These are phyloP conservation scores for Cladosporium sp. DNA, from an alignment of 2,329 filamentous ascomycete genomes.

Conservation along the genomic window DNA sequence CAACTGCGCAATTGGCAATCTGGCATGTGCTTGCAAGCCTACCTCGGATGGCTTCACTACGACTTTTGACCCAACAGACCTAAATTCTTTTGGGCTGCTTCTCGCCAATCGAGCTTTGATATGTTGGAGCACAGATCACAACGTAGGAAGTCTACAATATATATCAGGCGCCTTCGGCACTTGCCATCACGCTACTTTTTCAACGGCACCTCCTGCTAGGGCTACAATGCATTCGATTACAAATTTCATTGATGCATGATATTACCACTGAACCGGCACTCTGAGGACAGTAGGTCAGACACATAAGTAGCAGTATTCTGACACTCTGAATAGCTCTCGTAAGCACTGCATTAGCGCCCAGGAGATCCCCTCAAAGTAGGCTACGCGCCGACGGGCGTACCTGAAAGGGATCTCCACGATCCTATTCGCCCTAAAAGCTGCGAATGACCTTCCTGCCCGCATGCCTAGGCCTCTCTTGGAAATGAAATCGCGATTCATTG, in stretches of 20 bases:
- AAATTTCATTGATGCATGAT: neutral
- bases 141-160: neutral
- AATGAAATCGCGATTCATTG: neutral
- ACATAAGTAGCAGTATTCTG: neutral
- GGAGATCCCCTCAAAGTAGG: neutral
- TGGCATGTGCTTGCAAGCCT: neutral
- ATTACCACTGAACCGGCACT: neutral
- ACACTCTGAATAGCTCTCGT: neutral
- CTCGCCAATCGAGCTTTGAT: neutral
- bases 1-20: neutral
- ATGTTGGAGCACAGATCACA: neutral
- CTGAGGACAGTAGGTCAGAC: neutral
- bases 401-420: neutral
- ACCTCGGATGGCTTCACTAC: neutral
- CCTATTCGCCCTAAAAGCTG: neutral
- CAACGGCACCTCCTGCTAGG: neutral
- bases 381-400: neutral
- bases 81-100: neutral
- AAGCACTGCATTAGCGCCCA: neutral
- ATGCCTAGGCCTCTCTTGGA: neutral
- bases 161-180: neutral
- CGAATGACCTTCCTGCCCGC: slow-evolving; percentile 2
- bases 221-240: neutral
- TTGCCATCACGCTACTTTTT: neutral
- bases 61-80: neutral